Percentiles rank a stretch among this genome's conserved stretches.
Evolutionary conservation across 805 yeast species (phyloP).

Genomic region (Candida multigemmis): DNA sequence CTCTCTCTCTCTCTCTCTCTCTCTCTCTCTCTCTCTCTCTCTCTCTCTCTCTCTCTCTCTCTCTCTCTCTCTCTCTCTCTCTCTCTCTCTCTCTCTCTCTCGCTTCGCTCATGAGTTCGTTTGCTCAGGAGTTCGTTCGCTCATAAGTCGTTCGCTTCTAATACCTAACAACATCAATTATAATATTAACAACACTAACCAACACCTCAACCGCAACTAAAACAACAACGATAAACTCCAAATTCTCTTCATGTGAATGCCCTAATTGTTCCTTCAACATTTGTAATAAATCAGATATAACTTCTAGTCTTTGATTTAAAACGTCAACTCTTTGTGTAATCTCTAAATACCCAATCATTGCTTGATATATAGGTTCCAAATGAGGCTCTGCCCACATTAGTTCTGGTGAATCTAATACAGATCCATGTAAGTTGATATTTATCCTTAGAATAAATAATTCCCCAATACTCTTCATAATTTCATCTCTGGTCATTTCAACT

Average conservation of each 20-base stretch:
- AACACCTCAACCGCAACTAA: constrained; percentile 88
- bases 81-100: not conserved
- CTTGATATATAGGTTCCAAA: constrained; percentile 94
- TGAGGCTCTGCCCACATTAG: constrained; percentile 99
- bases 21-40: too few species aligned
- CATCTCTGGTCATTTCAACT: constrained; percentile 88
- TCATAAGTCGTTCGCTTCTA: constrained; percentile 3
- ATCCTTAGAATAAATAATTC: constrained; percentile 84
- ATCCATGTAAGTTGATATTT: constrained; percentile 75
- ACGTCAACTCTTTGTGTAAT: constrained; percentile 89
- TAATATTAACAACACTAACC: constrained; percentile 77
- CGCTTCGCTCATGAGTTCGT: not conserved
- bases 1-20: too few species aligned
- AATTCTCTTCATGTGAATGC: constrained; percentile 83
- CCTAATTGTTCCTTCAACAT: constrained; percentile 97
- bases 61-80: not conserved
- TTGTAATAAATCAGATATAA: constrained; percentile 83
- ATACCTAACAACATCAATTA: constrained; percentile 42
- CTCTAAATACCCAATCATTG: constrained; percentile 91
- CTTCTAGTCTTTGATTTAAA: constrained; percentile 87
- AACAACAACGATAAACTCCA: constrained; percentile 85
- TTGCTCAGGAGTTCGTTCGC: not conserved
- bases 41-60: too few species aligned
- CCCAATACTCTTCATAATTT: constrained; percentile 95
- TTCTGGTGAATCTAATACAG: constrained; percentile 92